Evolutionary conservation across 345 rosid species (phyloP), one percentile per base, ranked within the genome.

Genomic region (Punica granatum): DNA sequence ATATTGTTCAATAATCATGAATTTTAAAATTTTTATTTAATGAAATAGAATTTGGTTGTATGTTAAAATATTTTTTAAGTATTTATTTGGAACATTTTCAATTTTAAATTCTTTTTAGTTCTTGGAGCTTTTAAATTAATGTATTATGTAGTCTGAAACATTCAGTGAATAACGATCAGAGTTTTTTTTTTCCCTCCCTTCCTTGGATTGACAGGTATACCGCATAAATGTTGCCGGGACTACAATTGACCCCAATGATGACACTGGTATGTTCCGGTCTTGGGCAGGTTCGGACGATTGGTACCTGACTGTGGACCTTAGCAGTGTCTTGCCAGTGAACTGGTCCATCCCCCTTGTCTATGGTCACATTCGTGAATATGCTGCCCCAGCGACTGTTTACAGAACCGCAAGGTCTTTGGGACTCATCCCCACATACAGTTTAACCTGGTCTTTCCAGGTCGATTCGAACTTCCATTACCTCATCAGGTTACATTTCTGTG

Each of bases 401-500:
- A n/a, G 0, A 6, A 72, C 79, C 1, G 74, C 81, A 31, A 62
- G 84, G 51, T 60, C 67, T 7, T 72, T 81, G 85, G 81, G 84
- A 15, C 1, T 70, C 26, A 81, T 71, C 67, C 1, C 59, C 6
- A 31, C 30, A 10, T 72, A 67, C 76, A 74, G 75, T 4, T 53
- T 76, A 69, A 77, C 85, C 13, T 79, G 87, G 87, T 23, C 44
- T 7, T 71, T 80, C 41, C 37, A 43, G 16, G 83, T 79, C 37
- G 83, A 80, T 11, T 15, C 69, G 14, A 72, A 73, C 4, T 83
- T 83, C 76, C 35, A 26, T 0, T 79, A 81, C 62, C 53, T 81
- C 13, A 66, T 81, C 31, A 72, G 84, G 73, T 65, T 84, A 6
- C 83, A 83, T 65, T 83, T 83, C 15, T 83, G 83, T n/a, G 83